These are phyloP conservation scores for Gossypium davidsonii DNA, from an alignment of 441 rosid species.

Conservation along the genomic window DNA sequence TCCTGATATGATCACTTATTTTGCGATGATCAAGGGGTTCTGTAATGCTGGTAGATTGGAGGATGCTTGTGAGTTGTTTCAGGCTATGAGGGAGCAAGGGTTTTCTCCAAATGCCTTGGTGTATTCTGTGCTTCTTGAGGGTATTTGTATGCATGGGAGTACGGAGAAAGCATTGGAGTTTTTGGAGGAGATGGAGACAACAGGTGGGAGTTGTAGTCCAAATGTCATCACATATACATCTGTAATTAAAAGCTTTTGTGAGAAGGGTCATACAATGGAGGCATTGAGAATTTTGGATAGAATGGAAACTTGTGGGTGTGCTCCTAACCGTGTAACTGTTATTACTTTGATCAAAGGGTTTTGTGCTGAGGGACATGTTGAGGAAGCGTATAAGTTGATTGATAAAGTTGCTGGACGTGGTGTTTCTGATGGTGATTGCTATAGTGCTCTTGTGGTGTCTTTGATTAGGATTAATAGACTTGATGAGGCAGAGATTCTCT, in stretches of 20 bases:
- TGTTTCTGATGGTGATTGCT: constrained; percentile 55
- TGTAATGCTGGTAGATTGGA: constrained; percentile 48
- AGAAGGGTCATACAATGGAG: constrained; percentile 41
- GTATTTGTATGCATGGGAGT: constrained; percentile 46
- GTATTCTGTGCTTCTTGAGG: constrained; percentile 58
- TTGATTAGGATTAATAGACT: constrained; percentile 39
- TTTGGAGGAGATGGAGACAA: constrained; percentile 65
- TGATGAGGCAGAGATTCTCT: constrained; percentile 53
- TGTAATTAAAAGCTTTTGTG: constrained; percentile 53
- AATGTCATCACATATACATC: constrained; percentile 64
- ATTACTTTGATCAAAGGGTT: constrained; percentile 51
- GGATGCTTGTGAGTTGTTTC: neutral
- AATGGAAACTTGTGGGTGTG: constrained; percentile 54
- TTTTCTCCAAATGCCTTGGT: constrained; percentile 52
- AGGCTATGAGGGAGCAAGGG: constrained; percentile 46
- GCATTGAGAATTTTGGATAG: constrained; percentile 62
- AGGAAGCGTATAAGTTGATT: constrained; percentile 49
- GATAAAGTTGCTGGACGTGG: constrained; percentile 42
- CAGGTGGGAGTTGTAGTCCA: constrained; percentile 47
- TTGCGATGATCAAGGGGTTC: constrained; percentile 58
- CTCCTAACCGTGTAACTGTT: constrained; percentile 64
- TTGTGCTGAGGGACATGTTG: constrained; percentile 35
- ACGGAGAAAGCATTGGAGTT: constrained; percentile 50
- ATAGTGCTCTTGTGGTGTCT: constrained; percentile 50
- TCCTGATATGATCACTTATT: constrained; percentile 58